Conservation (phyloP, 2,329 filamentous ascomycete genomes). For the Claviceps sp. region DNA sequence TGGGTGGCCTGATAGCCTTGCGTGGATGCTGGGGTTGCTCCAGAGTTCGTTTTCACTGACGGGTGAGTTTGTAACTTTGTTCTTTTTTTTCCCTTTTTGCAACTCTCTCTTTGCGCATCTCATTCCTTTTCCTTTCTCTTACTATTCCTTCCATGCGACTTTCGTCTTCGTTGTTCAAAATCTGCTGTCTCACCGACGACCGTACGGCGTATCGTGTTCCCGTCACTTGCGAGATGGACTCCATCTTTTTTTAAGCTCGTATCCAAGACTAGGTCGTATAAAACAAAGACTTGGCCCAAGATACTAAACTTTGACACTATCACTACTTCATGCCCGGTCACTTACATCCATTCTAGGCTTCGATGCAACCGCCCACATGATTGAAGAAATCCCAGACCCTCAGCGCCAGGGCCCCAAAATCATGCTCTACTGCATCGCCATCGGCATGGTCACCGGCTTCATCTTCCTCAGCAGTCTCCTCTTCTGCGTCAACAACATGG, state of each 20-base stretch:
- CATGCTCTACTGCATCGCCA: slow-evolving; percentile 51
- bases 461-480: slow-evolving; percentile 50
- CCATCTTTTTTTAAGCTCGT: too few relatives aligned
- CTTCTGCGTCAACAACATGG: slow-evolving; percentile 47
- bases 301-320: too few relatives aligned
- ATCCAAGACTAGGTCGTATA: too few relatives aligned
- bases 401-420: slow-evolving; percentile 47
- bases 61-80: slow-evolving; percentile 6
- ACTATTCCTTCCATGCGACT: too few relatives aligned
- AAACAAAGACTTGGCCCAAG: too few relatives aligned
- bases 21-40: slow-evolving; percentile 41
- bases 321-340: too few relatives aligned
- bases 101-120: too few relatives aligned
- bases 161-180: too few relatives aligned
- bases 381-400: slow-evolving; percentile 45
- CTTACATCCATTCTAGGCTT: slow-evolving; percentile 18
- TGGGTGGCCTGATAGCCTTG: slow-evolving; percentile 55
- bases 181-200: too few relatives aligned
- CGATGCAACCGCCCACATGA: slow-evolving; percentile 37
- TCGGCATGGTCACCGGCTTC: slow-evolving; percentile 50
- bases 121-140: too few relatives aligned
- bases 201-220: too few relatives aligned
- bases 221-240: too few relatives aligned
- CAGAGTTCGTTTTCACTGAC: slow-evolving; percentile 37
- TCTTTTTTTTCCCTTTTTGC: background rate